Evolutionary conservation across 352 stramenopile species (phyloP).

Genomic region (Phytophthora vignae): DNA sequence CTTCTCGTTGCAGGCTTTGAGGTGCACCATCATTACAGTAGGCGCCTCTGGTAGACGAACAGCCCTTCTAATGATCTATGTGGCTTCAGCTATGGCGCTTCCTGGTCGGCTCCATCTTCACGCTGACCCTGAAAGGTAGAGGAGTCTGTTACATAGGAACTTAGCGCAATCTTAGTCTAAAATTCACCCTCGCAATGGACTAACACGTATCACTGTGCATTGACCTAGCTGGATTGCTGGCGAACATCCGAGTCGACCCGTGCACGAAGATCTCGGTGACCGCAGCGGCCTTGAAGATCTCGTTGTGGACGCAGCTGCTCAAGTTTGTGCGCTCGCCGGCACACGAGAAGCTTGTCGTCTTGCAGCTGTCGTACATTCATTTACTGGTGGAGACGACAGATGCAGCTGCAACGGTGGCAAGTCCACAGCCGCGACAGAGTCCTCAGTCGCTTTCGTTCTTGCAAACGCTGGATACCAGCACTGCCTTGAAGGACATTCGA

Average conservation of each 20-base stretch:
- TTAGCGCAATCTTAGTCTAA: slow-evolving; percentile 4
- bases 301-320: slow-evolving; percentile 63
- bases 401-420: background rate
- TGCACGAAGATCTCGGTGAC: slow-evolving; percentile 55
- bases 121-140: slow-evolving; percentile 30
- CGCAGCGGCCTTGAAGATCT: slow-evolving; percentile 47
- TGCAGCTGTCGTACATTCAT: slow-evolving; percentile 53
- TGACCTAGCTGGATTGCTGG: slow-evolving; percentile 51
- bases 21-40: slow-evolving; percentile 4
- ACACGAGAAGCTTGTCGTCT: slow-evolving; percentile 46
- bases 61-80: background rate
- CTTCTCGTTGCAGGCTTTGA: slow-evolving; percentile 32
- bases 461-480: slow-evolving; percentile 32
- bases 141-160: background rate
- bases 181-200: background rate
- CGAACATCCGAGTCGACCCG: slow-evolving; percentile 53
- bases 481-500: slow-evolving; percentile 41
- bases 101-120: slow-evolving; percentile 23
- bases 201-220: background rate
- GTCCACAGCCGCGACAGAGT: background rate
- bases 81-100: slow-evolving; percentile 31
- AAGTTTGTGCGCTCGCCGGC: slow-evolving; percentile 57
- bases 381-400: slow-evolving; percentile 36
- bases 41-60: background rate
- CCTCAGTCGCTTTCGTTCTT: slow-evolving; percentile 7